Percentiles rank a stretch among this genome's conserved stretches.
Evolutionary conservation across 2,329 filamentous ascomycete genomes (phyloP).

Genomic region (Aplosporella prunicola): DNA sequence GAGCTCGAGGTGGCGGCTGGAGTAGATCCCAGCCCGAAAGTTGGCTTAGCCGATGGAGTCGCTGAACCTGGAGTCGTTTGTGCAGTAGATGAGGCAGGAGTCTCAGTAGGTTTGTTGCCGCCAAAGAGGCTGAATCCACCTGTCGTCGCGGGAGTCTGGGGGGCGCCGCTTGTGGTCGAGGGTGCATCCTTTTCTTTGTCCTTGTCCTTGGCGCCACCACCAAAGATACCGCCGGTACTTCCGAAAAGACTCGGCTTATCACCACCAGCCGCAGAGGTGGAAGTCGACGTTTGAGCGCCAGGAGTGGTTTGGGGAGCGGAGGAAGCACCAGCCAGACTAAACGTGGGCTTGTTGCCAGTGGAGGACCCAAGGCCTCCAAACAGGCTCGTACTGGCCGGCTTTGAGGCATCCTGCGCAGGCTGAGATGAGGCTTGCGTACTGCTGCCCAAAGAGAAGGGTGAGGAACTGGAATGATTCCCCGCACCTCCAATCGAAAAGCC

Average conservation of each 20-base stretch:
- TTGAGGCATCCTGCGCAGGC: constrained; percentile 3
- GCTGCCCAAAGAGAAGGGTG: constrained; percentile 11
- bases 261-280: not conserved
- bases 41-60: constrained; percentile 1
- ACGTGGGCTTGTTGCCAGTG: constrained; percentile 23
- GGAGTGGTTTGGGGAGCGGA: constrained; percentile 3
- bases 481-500: too few species aligned
- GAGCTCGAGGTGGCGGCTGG: constrained; percentile 8
- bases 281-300: constrained; percentile 3
- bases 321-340: constrained; percentile 19
- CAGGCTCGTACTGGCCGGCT: not conserved
- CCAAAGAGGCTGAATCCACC: constrained; percentile 4
- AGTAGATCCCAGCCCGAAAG: not conserved
- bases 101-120: constrained; percentile 4
- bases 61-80: constrained; percentile 1
- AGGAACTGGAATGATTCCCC: too few species aligned
- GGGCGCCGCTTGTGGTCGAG: constrained; percentile 17
- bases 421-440: not conserved
- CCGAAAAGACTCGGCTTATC: constrained; percentile 8
- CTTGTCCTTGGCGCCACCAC: constrained; percentile 10
- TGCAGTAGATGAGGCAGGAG: not conserved
- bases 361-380: constrained; percentile 4
- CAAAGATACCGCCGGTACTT: constrained; percentile 11
- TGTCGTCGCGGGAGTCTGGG: constrained; percentile 11
- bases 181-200: constrained; percentile 11